A percentile compares a stretch with the other conserved stretches of the same genome.
phyloP scores from a whole-genome alignment of 768 basidiomycete species.

The Cystofilobasidium macerans region DNA sequence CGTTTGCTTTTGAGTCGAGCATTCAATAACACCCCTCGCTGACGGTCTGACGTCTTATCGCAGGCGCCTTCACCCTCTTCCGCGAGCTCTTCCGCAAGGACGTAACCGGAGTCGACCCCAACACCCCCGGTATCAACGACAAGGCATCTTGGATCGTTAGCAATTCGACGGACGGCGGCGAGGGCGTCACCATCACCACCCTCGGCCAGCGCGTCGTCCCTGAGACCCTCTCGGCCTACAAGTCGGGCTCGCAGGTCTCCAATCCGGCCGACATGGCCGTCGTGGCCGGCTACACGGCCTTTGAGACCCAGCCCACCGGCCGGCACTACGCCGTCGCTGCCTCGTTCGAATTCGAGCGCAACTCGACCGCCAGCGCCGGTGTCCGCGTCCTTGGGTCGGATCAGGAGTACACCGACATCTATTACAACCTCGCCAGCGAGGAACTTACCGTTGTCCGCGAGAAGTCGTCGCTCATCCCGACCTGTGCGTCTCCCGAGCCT shows the following conservation, averaged over 20 bases:
- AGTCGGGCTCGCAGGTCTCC: constrained; percentile 6
- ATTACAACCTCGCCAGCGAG: constrained; percentile 25
- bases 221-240: constrained; percentile 28
- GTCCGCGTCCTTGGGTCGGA: constrained; percentile 29
- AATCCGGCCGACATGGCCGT: not conserved
- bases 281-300: constrained; percentile 16
- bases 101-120: constrained; percentile 17
- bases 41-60: not conserved
- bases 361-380: constrained; percentile 23
- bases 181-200: constrained; percentile 26
- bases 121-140: constrained; percentile 11
- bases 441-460: constrained; percentile 25
- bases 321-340: constrained; percentile 27
- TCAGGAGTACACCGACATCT: constrained; percentile 31
- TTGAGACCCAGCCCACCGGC: constrained; percentile 26
- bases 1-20: not conserved
- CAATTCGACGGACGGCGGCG: constrained; percentile 27
- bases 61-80: constrained; percentile 29
- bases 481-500: constrained; percentile 20
- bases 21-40: not conserved
- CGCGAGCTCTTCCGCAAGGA: constrained; percentile 28
- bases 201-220: constrained; percentile 30
- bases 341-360: constrained; percentile 23
- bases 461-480: constrained; percentile 25
- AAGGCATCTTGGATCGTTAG: constrained; percentile 27